A percentile compares a stretch with the other conserved stretches of the same genome.
Evolutionary conservation across 2,329 filamentous ascomycete species (phyloP).

Genomic region (Phaeomoniella chlamydospora): DNA sequence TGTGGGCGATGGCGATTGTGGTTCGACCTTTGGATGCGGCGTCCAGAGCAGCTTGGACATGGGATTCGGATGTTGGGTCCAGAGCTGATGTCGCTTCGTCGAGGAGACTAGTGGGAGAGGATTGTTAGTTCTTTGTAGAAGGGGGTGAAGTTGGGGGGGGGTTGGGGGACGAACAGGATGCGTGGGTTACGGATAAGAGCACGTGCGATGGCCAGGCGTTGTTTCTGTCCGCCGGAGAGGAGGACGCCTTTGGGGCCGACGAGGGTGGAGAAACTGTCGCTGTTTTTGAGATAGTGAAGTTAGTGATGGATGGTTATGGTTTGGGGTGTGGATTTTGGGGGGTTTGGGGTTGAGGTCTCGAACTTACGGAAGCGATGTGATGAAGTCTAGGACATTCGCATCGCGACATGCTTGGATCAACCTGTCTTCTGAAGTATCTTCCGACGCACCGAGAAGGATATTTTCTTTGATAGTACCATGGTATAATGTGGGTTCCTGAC

Average conservation of each 20-base stretch:
- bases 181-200: conserved; percentile 24
- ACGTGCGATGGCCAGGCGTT: conserved; percentile 27
- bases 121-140: too few species aligned
- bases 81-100: conserved; percentile 29
- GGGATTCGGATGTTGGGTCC: conserved; percentile 20
- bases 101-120: conserved; percentile 17
- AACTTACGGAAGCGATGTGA: conserved; percentile 21
- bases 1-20: conserved; percentile 21
- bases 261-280: conserved; percentile 20
- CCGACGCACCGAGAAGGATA: conserved; percentile 40
- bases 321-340: too few species aligned
- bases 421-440: conserved; percentile 13
- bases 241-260: conserved; percentile 19
- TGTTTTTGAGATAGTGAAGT: too few species aligned
- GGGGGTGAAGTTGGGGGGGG: too few species aligned
- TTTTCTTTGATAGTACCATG: conserved; percentile 57
- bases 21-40: conserved; percentile 14
- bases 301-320: too few species aligned
- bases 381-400: conserved; percentile 22
- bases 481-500: conserved; percentile 61
- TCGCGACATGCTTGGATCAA: conserved; percentile 19
- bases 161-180: too few species aligned
- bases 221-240: conserved; percentile 25
- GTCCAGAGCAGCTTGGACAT: conserved; percentile 17
- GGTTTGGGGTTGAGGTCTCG: too few species aligned